Evolutionary conservation across 2,329 filamentous ascomycete species (phyloP), one percentile per base, ranked within the genome.

Genomic region (Pseudocercospora fijiensis): DNA sequence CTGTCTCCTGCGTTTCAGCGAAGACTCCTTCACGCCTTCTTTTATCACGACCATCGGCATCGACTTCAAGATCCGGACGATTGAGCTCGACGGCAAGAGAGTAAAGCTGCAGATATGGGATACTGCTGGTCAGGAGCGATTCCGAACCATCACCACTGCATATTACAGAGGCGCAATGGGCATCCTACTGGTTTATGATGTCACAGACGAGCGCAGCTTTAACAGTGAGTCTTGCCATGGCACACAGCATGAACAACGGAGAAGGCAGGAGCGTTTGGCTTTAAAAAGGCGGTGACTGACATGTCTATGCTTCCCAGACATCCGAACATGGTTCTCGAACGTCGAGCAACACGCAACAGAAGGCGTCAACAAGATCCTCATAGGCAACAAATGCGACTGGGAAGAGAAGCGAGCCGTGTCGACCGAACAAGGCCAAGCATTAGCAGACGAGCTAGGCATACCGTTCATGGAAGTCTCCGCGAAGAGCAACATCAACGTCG

Each of bases 81-180:
- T 99, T 82, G 95, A 99, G 82, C 85, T 99, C 72, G 95, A 99
- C 81, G 94, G 94, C 78, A 99, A 99, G 87, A 87, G 94, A 68
- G 95, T 99, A 75, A 99, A 99, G 85, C 83, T 99, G 77, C 95
- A 99, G 84, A 99, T 99, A 81, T 99, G 95, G 95, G 95, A 99
- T 77, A 99, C 95, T 26, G 95, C 95, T 60, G 95, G 95, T 61
- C 95, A 99, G 80, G 95, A 99, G 82, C 90, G 95, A 67, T 99
- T 99, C 86, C 88, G 95, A 71, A 99, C 95, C 69, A 99, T 99
- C 82, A 99, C 95, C 59, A 98, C 95, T 55, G 94, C 95, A 71
- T 99, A 99, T 83, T 99, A 99, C 81, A 87, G 95, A 76, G 95
- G 95, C 74, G 95, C 95, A 71, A 98, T 98, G 94, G 95, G 95